Conservation (phyloP, 768 basidiomycete species). For the Rhodotorula toruloides region DNA sequence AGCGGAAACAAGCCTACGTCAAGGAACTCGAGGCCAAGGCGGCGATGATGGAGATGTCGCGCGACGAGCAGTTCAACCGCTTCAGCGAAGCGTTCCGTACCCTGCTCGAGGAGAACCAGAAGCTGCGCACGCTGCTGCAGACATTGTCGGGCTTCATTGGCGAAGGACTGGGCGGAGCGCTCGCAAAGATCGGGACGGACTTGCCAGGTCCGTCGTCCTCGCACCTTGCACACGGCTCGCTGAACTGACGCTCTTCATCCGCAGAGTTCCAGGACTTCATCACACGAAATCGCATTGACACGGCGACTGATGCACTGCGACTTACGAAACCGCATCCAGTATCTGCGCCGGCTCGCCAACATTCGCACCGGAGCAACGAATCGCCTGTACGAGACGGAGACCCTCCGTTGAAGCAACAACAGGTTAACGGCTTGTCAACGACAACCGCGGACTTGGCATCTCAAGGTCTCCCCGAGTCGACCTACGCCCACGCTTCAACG, state of each 20-base stretch:
- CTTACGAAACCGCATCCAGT: neutral
- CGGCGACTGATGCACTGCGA: neutral
- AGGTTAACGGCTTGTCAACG: too few relatives aligned
- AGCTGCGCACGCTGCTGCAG: constrained; percentile 46
- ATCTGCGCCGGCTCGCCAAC: neutral
- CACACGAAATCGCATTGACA: neutral
- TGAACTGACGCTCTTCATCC: neutral
- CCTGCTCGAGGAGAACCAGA: constrained; percentile 48
- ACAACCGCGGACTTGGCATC: too few relatives aligned
- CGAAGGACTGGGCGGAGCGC: constrained; percentile 11
- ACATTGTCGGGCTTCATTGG: neutral
- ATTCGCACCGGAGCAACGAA: too few relatives aligned
- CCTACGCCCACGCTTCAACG: too few relatives aligned
- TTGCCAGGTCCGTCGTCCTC: constrained; percentile 10
- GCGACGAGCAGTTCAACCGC: constrained; percentile 46
- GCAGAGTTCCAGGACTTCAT: constrained; percentile 19
- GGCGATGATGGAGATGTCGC: constrained; percentile 45
- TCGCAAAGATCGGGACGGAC: constrained; percentile 5
- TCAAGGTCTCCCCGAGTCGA: too few relatives aligned
- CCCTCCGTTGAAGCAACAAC: too few relatives aligned
- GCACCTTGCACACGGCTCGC: neutral
- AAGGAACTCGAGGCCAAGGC: constrained; percentile 47
- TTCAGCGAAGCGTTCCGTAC: constrained; percentile 43
- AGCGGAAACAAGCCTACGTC: constrained; percentile 36
- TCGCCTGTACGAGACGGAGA: too few relatives aligned